These are phyloP conservation scores for Mallotus repandus DNA, from an alignment of 441 rosid species.

Conservation along the genomic window DNA sequence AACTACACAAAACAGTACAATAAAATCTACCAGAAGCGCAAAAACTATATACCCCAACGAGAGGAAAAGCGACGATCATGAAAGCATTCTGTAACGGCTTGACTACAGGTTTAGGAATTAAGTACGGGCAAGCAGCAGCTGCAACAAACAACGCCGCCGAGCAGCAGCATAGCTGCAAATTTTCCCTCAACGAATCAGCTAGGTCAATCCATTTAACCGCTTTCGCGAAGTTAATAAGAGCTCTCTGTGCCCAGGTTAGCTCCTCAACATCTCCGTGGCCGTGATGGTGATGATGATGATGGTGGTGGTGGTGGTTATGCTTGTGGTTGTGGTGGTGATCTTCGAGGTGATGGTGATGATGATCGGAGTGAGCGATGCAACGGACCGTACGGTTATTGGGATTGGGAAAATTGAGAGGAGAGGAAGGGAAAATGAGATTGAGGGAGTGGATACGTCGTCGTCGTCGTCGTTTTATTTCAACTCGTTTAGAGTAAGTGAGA, in stretches of 20 bases:
- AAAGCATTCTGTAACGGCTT: conserved; percentile 64
- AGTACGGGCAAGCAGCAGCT: conserved; percentile 66
- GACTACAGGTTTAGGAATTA: conserved; percentile 57
- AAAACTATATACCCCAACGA: conserved; percentile 64
- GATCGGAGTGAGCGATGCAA: conserved; percentile 29
- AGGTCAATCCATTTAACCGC: conserved; percentile 63
- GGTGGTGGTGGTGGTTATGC: conserved; percentile 16
- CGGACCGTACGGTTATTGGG: conserved; percentile 26
- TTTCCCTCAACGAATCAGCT: conserved; percentile 74
- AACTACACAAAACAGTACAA: too few species aligned
- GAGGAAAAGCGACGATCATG: conserved; percentile 68
- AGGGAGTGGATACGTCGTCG: conserved; percentile 43
- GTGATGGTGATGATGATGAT: conserved; percentile 43
- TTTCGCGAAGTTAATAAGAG: conserved; percentile 58
- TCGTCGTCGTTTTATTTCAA: neutral
- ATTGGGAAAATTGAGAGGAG: conserved; percentile 27
- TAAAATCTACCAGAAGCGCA: neutral
- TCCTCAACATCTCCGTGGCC: conserved; percentile 33
- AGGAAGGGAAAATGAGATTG: conserved; percentile 12
- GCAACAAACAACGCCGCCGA: conserved; percentile 64
- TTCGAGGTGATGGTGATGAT: conserved; percentile 28
- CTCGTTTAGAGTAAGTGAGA: conserved; percentile 19
- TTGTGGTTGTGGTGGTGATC: conserved; percentile 18
- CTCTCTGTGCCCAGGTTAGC: conserved; percentile 47
- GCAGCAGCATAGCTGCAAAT: conserved; percentile 73